Percentiles rank a stretch among this genome's conserved stretches.
These are phyloP conservation scores for Sphagnum magellanicum DNA, from an alignment of 228 moss, liverwort and hornwort genomes.

Conservation along the genomic window DNA sequence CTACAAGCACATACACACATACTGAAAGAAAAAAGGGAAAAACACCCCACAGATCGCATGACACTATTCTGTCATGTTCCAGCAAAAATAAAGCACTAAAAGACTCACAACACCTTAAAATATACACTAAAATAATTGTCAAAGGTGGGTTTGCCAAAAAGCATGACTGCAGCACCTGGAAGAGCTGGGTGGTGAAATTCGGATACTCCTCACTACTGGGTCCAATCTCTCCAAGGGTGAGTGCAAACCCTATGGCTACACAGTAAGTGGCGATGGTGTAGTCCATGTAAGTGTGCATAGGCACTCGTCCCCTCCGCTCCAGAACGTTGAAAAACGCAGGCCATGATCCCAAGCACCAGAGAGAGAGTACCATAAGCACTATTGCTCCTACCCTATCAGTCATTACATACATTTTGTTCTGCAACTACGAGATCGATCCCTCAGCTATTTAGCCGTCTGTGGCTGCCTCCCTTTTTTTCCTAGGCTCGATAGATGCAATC, in stretches of 20 bases:
- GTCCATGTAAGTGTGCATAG: slow-evolving; percentile 80
- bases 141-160: background rate
- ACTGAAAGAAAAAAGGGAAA: too few species aligned
- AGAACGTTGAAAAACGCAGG: slow-evolving; percentile 73
- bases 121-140: too few species aligned
- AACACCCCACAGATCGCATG: too few species aligned
- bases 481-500: too few species aligned
- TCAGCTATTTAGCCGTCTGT: too few species aligned
- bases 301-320: slow-evolving; percentile 59
- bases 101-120: too few species aligned
- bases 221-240: slow-evolving; percentile 61
- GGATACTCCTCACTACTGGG: slow-evolving; percentile 33
- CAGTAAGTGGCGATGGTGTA: slow-evolving; percentile 51
- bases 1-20: too few species aligned
- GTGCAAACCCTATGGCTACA: slow-evolving; percentile 46
- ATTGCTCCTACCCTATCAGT: slow-evolving; percentile 58
- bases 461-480: too few species aligned
- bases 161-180: slow-evolving; percentile 16
- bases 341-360: slow-evolving; percentile 86
- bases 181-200: slow-evolving; percentile 53
- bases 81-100: too few species aligned
- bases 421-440: background rate
- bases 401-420: slow-evolving; percentile 43
- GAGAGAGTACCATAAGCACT: slow-evolving; percentile 54
- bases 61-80: too few species aligned